phyloP scores from a whole-genome alignment of 805 yeast genomes.

The Saccharomycopsis selenospora region DNA sequence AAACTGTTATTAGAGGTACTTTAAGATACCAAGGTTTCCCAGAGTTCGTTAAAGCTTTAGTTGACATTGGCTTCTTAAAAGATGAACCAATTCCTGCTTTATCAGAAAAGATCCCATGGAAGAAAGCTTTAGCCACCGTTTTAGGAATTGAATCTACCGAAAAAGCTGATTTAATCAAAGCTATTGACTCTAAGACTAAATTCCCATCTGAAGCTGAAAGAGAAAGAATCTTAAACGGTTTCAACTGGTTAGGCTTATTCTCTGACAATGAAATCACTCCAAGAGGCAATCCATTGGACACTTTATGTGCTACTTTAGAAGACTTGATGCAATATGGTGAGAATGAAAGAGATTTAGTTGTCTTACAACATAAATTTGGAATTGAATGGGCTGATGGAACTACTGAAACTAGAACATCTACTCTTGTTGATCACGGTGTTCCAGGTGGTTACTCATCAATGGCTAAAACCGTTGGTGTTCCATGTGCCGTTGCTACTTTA shows the following conservation, averaged over 20 bases:
- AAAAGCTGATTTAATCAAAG: constrained; percentile 66
- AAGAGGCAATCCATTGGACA: constrained; percentile 90
- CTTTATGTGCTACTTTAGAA: constrained; percentile 94
- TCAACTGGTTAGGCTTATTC: constrained; percentile 91
- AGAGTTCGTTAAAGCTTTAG: constrained; percentile 90
- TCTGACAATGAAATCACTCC: constrained; percentile 71
- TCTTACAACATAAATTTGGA: constrained; percentile 96
- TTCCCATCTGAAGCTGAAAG: constrained; percentile 79
- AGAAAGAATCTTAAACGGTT: constrained; percentile 79
- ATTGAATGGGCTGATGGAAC: constrained; percentile 94
- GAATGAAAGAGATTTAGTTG: constrained; percentile 92
- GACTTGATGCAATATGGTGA: constrained; percentile 91
- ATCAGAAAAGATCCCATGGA: constrained; percentile 66
- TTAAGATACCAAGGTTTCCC: constrained; percentile 98
- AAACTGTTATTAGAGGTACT: constrained; percentile 94
- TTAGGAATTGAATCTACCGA: constrained; percentile 65
- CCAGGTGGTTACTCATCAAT: constrained; percentile 92
- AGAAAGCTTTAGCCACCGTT: constrained; percentile 70
- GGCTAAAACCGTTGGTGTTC: constrained; percentile 98
- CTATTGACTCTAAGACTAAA: constrained; percentile 68
- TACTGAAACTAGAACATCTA: constrained; percentile 88
- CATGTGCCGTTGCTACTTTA: constrained; percentile 92
- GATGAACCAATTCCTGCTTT: constrained; percentile 64
- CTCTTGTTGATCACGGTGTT: constrained; percentile 89
- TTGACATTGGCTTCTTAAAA: constrained; percentile 85